Evolutionary conservation across 257 asterid genomes (phyloP).

Genomic region (Penstemon eatonii): DNA sequence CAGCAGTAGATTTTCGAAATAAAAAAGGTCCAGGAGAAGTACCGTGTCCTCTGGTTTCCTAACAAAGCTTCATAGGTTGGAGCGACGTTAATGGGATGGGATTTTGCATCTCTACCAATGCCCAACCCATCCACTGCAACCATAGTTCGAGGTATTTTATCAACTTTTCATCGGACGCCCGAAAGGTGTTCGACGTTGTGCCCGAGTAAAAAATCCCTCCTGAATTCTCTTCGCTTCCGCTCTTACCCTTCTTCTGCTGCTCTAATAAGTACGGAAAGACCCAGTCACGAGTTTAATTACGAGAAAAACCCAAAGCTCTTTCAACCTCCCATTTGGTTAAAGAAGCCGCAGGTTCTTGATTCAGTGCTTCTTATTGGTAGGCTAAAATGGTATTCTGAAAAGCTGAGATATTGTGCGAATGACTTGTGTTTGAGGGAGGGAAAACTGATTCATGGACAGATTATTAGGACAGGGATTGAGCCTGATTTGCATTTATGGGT

Average conservation of each 20-base stretch:
- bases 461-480: conserved; percentile 48
- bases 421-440: conserved; percentile 52
- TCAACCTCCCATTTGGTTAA: conserved; percentile 27
- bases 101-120: conserved; percentile 39
- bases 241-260: conserved; percentile 40
- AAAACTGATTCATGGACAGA: conserved; percentile 57
- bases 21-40: not conserved
- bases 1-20: no score
- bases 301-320: conserved; percentile 22
- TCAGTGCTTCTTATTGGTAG: conserved; percentile 14
- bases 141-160: conserved; percentile 15
- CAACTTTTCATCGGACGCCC: conserved; percentile 38
- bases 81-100: conserved; percentile 38
- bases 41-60: not conserved
- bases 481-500: conserved; percentile 69
- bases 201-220: conserved; percentile 28
- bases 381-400: conserved; percentile 59
- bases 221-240: conserved; percentile 22
- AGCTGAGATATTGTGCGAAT: conserved; percentile 51
- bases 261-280: conserved; percentile 22
- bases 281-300: conserved; percentile 9
- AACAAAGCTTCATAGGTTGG: not conserved
- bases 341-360: conserved; percentile 20
- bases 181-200: conserved; percentile 37
- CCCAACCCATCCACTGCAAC: conserved; percentile 29